Evolutionary conservation across 2,329 filamentous ascomycete species (phyloP), one percentile per base, ranked within the genome.

Genomic region (Rutstroemia sp.): DNA sequence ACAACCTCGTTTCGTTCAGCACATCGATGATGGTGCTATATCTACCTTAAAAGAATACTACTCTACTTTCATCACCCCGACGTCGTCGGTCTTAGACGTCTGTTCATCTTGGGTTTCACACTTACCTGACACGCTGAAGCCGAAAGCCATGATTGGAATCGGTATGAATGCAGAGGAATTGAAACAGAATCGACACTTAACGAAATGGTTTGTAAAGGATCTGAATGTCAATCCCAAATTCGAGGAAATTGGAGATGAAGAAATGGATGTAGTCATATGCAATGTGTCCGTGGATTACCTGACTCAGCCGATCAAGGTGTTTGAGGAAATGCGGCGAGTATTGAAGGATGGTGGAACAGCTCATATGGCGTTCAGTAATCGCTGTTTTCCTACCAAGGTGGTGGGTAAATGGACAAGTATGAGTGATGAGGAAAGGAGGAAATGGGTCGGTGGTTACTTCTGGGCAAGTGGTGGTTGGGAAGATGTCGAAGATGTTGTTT

Each of bases 371-470:
- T 73, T 80, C 42, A 76, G 73, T 27, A 78, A 80, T 64, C 72
- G 78, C 3, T 80, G 76, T 62, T 80, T 80, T 60, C 76, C 77
- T 0, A 78, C 75, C 1, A 81, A 81, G 61, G 77, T 73, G 2
- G 72, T 80, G 5, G 69, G 67, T 23, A 67, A 73, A 17, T 81
- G 78, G 78, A 64, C 78, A 63, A 64, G 68, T 53, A 65, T 77
- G 27, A 61, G 66, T 51, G 76, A 78, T 59, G 70, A 71, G 48
- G 72, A 76, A 61, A 70, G 75, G 49, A 62, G 79, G 60, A 61
- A 69, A 56, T 76, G 79, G 72, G 75, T 80, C 14, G 77, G 75
- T 8, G 76, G 79, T 57, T 80, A 77, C 61, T 66, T 80, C 57
- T 72, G 74, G 64, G 64, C 58, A 1, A 64, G 63, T 62, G 72